Base-by-base conservation (phyloP, 163 green algal species). In the Scenedesmus sp. region DNA sequence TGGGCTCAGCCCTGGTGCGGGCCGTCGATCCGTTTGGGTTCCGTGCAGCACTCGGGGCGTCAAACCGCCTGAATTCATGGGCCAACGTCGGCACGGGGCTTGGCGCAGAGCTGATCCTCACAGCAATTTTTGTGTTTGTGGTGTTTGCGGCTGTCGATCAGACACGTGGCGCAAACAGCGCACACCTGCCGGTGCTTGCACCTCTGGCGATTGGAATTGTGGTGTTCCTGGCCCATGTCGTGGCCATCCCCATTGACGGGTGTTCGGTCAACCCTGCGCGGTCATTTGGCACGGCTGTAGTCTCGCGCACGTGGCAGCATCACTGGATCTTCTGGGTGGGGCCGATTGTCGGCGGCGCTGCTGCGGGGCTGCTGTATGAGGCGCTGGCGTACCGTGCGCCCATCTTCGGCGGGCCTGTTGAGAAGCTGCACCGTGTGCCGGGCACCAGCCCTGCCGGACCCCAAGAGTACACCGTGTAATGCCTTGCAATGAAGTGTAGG, bases 241-340 rank as follows among this genome's bases (percentile, higher is more conserved):
- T 90, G 6, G 73, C 73, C 0, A 70, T 90, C 15, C 70, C 85
- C 20, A 85, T 90, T 42, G 85, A 90, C 56, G 85, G 85, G 15
- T 85, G 68, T 22, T 79, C 46, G 42, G 35, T 90, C 20, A 90
- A 90, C 33, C 85, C 85, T 49, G 85, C 85, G 20, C 76, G 85
- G 7, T 90, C 85, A 24, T 90, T 90, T 59, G 85, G 85, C 4
- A 90, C 85, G 0, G 85, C 85, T 44, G 85, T 90, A 22, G 70
- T 85, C 5, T 37, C 85, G 7, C 33, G 56, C 24, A 42, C 51
- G 18, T 90, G 85, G 85, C 37, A 51, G 70, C 46, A 90, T 26
- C 85, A 90, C 30, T 85, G 85, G 85, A 85, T 90, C 26, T 90
- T 90, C 24, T 90, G 85, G 85, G 49, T 90, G 33, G 85, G 85